phyloP scores from a whole-genome alignment of 208 protist species.

The Crithidia expoeki region DNA sequence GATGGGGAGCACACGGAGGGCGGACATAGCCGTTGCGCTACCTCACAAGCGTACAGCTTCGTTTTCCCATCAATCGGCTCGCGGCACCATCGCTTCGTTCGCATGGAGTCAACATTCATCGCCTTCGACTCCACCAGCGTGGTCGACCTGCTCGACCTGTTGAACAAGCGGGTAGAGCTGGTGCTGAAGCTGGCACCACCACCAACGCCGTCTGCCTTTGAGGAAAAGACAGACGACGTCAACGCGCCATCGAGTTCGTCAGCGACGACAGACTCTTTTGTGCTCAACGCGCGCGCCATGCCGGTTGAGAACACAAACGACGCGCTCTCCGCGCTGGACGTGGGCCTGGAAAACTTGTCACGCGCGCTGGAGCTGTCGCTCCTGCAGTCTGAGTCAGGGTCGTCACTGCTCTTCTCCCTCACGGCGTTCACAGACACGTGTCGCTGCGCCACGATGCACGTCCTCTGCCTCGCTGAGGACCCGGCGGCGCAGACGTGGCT shows the following conservation, averaged over 20 bases:
- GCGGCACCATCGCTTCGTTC: slow-evolving; percentile 54
- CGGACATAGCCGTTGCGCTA: slow-evolving; percentile 20
- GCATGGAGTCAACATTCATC: slow-evolving; percentile 79
- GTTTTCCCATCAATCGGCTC: slow-evolving; percentile 50
- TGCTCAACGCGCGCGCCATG: slow-evolving; percentile 60
- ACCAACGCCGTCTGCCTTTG: slow-evolving; percentile 59
- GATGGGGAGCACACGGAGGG: slow-evolving; percentile 29
- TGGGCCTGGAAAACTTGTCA: slow-evolving; percentile 79
- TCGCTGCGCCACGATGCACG: slow-evolving; percentile 71
- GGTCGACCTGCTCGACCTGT: slow-evolving; percentile 82
- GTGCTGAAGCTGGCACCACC: slow-evolving; percentile 62
- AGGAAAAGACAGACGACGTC: slow-evolving; percentile 40
- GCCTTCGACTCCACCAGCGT: slow-evolving; percentile 75
- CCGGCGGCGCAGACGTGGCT: slow-evolving; percentile 72
- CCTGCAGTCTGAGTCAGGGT: slow-evolving; percentile 72
- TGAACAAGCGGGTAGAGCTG: slow-evolving; percentile 73
- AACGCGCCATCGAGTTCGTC: slow-evolving; percentile 19
- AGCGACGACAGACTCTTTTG: slow-evolving; percentile 63
- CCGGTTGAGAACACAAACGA: slow-evolving; percentile 69
- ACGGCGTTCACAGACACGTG: slow-evolving; percentile 80
- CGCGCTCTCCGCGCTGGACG: slow-evolving; percentile 79
- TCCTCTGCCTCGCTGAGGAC: slow-evolving; percentile 83
- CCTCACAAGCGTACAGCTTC: slow-evolving; percentile 32
- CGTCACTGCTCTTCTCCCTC: slow-evolving; percentile 81
- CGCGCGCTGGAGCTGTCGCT: slow-evolving; percentile 61